Conservation (phyloP, 2,329 filamentous ascomycete species). For the Acephala macrosclerotiorum region DNA sequence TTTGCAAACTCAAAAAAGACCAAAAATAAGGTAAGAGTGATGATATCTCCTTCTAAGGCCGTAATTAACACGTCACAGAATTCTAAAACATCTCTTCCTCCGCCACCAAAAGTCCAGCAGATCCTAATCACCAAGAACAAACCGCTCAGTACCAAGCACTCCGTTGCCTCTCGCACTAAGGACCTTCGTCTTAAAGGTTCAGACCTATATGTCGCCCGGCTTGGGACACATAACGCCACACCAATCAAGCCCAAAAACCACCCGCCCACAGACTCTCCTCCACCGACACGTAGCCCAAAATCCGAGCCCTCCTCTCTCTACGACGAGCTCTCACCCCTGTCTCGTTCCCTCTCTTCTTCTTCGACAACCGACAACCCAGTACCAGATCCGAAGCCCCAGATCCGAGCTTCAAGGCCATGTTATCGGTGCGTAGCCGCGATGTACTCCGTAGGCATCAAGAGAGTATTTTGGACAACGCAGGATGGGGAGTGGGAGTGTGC, state of each 20-base stretch:
- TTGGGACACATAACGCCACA: constrained; percentile 41
- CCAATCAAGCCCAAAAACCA: constrained; percentile 8
- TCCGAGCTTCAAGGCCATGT: constrained; percentile 53
- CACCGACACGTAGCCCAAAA: constrained; percentile 8
- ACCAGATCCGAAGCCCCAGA: constrained; percentile 22
- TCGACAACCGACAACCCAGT: background rate
- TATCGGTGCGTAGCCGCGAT: constrained; percentile 60
- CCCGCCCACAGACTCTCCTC: background rate
- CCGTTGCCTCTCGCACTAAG: constrained; percentile 51
- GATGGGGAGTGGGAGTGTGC: constrained; percentile 57
- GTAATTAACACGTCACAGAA: constrained; percentile 16
- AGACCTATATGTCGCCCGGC: constrained; percentile 58
- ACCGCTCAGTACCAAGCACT: constrained; percentile 34
- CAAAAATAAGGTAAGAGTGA: constrained; percentile 25
- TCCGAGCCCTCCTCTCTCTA: constrained; percentile 48
- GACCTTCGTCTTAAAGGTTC: constrained; percentile 55
- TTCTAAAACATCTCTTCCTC: constrained; percentile 18
- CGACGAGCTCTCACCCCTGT: constrained; percentile 51
- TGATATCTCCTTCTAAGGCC: background rate
- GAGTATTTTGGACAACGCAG: constrained; percentile 60
- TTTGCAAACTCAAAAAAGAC: constrained; percentile 15
- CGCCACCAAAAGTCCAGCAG: constrained; percentile 23
- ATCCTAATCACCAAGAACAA: constrained; percentile 35
- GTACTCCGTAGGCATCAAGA: constrained; percentile 58
- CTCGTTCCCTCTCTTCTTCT: constrained; percentile 28